Evolutionary conservation across 164 flowering plant genomes (phyloP), one percentile per base, ranked within the genome.

Genomic region (Sextonia rubra): DNA sequence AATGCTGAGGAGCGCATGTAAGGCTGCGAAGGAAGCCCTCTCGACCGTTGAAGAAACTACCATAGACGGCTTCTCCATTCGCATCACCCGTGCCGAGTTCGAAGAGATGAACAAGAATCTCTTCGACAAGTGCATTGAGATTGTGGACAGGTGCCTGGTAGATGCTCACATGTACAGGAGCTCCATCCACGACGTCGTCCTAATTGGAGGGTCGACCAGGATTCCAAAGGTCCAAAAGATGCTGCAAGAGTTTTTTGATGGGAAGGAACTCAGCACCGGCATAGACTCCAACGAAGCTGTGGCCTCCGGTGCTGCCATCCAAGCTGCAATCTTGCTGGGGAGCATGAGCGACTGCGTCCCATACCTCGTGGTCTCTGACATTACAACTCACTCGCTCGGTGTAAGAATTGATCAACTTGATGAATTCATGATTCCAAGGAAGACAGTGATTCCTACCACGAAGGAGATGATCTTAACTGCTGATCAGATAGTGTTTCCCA

Each of bases 201-300:
- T 87, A 30, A 89, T 87, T 60, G 91, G 89, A 48, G 89, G 88
- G 1, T 86, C 89, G 0, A 86, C 91, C 2, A 75, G 87, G 58
- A 86, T 88, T 60, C 89, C 88, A 6, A 86, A 81, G 77, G 87
- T 88, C 3, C 87, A 87, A 74, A 82, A 82, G 55, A 71, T 86
- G 56, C 78, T 87, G 79, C 87, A 83, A 71, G 89, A 88, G 58
- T 85, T 83, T 79, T 88, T 86, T 68, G 84, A 88, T 11, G n/a
- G n/a, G n/a, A 84, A 84, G 77, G 89, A 86, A 78, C 86, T 82
- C 1, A 84, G 87, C 82, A 85, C 80, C 80, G 80, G 87, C 77
- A 85, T 86, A 55, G 83, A 86, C 79, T 85, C 90, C 3, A 86
- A 86, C 27, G 88, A 87, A 70, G 90, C 90, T 18, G 88, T 85